Evolutionary conservation across 495 filamentous ascomycete genomes (phyloP), one percentile per base, ranked within the genome.

Genomic region (Penicillium pancosmium): DNA sequence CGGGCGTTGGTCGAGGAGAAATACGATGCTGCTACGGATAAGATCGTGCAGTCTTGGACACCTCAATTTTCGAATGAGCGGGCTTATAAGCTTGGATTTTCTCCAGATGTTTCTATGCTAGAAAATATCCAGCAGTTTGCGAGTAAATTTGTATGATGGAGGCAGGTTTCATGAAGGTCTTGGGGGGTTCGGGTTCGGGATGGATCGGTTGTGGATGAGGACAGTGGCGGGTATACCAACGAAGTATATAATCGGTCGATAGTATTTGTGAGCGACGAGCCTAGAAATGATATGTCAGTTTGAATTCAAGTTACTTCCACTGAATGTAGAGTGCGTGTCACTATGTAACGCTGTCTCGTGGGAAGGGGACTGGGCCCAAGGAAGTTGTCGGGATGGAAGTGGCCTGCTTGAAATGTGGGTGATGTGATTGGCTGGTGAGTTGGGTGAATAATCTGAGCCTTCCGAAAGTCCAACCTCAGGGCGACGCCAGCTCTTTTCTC

Each of bases 41-140:
- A 78, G 62, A 89, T 94, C 57, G 76, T 94, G 70, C 81, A 88
- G 61, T 85, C 85, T 53, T 93, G 90, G 91, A 83, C 88, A 36
- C 80, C 84, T 56, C 79, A 82, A 56, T 86, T 91, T 68, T 84
- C 90, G 62, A 84, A 80, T 53, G 77, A 70, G 13, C 78, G 80
- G 62, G 80, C 87, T 40, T 65, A 83, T 67, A 66, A 68, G 50
- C 60, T 91, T 70, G 89, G 88, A 9, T 82, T 91, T 67, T 69
- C 73, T 34, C 76, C 77, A 50, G 88, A 91, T 72, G 77, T 81
- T 54, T 69, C 77, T 6, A 82, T 86, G 63, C 71, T 82, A 59
- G 77, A 83, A 47, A 83, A 86, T 54, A 80, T 88, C 54, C 66
- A 73, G 66, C 78, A 82, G 56, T 86, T 83, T 73, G 68, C 73